Base-by-base conservation (phyloP, 73 alveolate species). In the Durusdinium trenchii region DNA sequence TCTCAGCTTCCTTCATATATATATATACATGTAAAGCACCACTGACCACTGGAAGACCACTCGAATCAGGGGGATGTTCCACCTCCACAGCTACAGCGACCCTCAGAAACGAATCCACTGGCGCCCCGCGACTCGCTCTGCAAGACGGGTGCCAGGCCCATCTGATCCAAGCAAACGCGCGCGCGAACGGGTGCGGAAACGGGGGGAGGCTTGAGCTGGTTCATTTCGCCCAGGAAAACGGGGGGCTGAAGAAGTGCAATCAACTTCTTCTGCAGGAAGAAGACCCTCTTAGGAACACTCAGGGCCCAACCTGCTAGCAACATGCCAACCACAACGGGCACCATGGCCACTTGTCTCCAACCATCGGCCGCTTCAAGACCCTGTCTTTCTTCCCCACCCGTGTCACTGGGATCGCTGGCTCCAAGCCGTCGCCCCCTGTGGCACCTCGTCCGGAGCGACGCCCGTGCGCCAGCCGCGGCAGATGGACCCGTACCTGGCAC, bases 401-500 rank as follows among this genome's bases (percentile, higher is more conserved):
- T n/a, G n/a, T n/a, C n/a, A n/a, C n/a, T n/a, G n/a, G n/a, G n/a
- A n/a, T n/a, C n/a, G n/a, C n/a, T n/a, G n/a, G n/a, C n/a, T n/a
- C n/a, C n/a, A n/a, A n/a, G n/a, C n/a, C 12, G 69, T 57, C 23
- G 32, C 12, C 69, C 12, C 23, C 12, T 23, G 23, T 57, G 69
- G 23, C 23, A 67, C 95, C 95, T 87, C 95, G 71, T 87, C 95
- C 4, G 95, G 40, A 10, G 95, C 95, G 26, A 87, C 95, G 32
- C 61, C 95, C 42, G n/a, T 61, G 23, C 95, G 83, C 95, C 95
- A 87, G 43, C 61, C 95, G 48, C 95, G 95, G 67, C 84, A 60
- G 61, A 87, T 60, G 85, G 95, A 87, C 23, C 95, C 95, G 43
- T 62, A 87, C 95, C 95, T 87, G 51, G 76, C 45, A 9, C 43